Conservation (phyloP, 2,329 filamentous ascomycete genomes). For the Colletotrichum shisoi region DNA sequence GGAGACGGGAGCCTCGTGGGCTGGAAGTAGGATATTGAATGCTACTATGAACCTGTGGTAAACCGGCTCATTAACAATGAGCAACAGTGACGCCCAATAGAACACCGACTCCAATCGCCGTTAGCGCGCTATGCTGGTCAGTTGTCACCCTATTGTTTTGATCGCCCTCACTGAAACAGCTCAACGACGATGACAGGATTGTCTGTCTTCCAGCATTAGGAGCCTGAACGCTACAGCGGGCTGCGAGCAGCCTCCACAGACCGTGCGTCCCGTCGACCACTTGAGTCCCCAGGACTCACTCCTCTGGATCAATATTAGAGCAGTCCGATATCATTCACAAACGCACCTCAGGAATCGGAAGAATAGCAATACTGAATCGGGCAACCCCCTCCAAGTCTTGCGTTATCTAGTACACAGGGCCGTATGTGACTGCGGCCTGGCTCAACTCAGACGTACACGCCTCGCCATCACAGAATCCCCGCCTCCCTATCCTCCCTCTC, state of each 20-base stretch:
- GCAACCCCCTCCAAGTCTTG: slow-evolving; percentile 30
- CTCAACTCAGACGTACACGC: slow-evolving; percentile 28
- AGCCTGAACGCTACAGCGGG: neutral
- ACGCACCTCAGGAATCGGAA: neutral
- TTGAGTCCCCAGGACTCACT: neutral
- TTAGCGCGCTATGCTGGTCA: no score
- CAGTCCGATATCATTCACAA: neutral
- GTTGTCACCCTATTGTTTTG: no score
- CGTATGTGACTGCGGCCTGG: neutral
- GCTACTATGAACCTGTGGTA: no score
- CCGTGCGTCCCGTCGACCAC: neutral
- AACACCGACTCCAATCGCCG: no score
- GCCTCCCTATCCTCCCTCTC: neutral
- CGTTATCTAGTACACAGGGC: slow-evolving; percentile 35
- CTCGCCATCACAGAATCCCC: neutral
- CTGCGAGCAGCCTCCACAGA: no score
- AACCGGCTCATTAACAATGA: no score
- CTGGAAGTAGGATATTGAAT: no score
- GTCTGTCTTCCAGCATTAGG: no score
- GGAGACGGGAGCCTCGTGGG: no score
- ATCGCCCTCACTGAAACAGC: no score
- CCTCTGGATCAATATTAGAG: neutral
- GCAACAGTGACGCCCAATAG: no score
- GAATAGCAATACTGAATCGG: slow-evolving; percentile 9
- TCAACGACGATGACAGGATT: no score